Evolutionary conservation across 2,329 filamentous ascomycete species (phyloP).

Genomic region (Sphaerulina populicola): DNA sequence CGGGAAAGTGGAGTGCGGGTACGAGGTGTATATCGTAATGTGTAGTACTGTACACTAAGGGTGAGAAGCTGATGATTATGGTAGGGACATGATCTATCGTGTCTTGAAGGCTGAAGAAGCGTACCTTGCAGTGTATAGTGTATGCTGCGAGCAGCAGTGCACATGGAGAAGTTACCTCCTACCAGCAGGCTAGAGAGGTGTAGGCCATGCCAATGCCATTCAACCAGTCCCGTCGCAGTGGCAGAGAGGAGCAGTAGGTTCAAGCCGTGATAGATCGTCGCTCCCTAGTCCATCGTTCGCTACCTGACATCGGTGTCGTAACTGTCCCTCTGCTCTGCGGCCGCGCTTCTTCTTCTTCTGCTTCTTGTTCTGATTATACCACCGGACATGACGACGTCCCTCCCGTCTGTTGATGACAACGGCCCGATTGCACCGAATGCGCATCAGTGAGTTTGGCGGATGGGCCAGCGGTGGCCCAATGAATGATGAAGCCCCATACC

Average conservation of each 20-base stretch:
- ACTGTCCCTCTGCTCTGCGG: not conserved
- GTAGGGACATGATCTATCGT: not conserved
- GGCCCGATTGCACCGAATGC: too few species aligned
- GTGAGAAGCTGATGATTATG: not conserved
- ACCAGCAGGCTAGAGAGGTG: slow-evolving; percentile 2
- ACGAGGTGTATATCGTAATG: not conserved
- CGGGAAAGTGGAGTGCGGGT: not conserved
- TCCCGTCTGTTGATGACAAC: too few species aligned
- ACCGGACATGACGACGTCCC: too few species aligned
- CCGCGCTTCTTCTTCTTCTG: too few species aligned
- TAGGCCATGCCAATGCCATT: not conserved
- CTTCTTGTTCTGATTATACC: too few species aligned
- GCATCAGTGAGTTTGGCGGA: too few species aligned
- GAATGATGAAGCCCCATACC: too few species aligned
- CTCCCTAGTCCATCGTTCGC: not conserved
- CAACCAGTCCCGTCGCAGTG: too few species aligned
- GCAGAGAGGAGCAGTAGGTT: not conserved
- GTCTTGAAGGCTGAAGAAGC: not conserved
- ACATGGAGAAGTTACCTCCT: slow-evolving; percentile 1
- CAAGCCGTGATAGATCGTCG: slow-evolving; percentile 14
- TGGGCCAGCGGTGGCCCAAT: too few species aligned
- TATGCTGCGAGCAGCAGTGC: slow-evolving; percentile 4
- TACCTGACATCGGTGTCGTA: not conserved
- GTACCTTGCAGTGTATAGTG: not conserved
- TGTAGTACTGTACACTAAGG: not conserved